Conservation (phyloP, 2,329 filamentous ascomycete species). For the Penicillium sp. region DNA sequence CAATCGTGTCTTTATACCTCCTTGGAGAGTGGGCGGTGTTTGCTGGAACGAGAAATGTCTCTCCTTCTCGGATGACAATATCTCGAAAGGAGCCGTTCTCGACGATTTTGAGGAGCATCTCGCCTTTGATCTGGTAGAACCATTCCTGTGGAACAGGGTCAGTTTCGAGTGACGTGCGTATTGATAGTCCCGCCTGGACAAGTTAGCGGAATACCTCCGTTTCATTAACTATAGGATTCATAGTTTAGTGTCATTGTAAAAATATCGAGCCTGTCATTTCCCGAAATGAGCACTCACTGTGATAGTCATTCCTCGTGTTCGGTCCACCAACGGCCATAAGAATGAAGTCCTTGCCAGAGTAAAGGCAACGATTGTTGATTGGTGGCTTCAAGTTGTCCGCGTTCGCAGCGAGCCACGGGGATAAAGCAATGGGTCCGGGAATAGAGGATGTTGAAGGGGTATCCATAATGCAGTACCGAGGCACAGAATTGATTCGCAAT, state of each 20-base stretch:
- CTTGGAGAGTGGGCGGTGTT: constrained; percentile 82
- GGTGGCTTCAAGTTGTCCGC: constrained; percentile 13
- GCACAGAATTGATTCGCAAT: background rate
- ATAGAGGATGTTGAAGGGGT: background rate
- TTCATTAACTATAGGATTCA: constrained; percentile 8
- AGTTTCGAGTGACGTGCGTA: background rate
- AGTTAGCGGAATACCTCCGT: constrained; percentile 8
- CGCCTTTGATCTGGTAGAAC: constrained; percentile 22
- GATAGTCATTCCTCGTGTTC: constrained; percentile 20
- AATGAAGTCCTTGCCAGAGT: constrained; percentile 18
- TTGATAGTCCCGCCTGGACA: background rate
- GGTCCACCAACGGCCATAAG: constrained; percentile 21
- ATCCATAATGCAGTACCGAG: background rate
- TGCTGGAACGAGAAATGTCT: constrained; percentile 18
- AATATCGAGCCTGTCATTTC: background rate
- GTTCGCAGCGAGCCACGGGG: constrained; percentile 16
- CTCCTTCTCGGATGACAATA: constrained; percentile 16
- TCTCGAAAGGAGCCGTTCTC: constrained; percentile 15
- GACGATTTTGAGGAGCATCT: constrained; percentile 17
- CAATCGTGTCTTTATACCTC: constrained; percentile 81
- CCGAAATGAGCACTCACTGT: constrained; percentile 4
- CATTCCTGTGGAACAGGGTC: constrained; percentile 11
- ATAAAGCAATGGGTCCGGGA: constrained; percentile 9
- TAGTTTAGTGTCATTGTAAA: background rate
- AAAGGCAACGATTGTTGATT: constrained; percentile 18